Conservation (phyloP, 192 early-diverging fungal species). For the Linnemannia hyalina region DNA sequence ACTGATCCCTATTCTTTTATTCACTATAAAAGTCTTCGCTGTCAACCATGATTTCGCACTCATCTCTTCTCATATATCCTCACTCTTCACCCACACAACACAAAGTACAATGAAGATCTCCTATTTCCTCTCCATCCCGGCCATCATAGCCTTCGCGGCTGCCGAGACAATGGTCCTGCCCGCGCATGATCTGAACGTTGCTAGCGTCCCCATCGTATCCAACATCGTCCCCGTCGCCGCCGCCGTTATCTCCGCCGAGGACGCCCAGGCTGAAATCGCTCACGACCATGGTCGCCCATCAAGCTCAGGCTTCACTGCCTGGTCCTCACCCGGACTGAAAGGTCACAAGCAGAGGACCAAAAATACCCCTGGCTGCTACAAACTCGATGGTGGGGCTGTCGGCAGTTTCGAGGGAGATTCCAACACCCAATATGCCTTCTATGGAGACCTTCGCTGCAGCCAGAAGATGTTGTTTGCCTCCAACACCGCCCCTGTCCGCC, state of each 20-base stretch:
- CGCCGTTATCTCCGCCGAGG: background rate
- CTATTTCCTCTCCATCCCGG: conserved; percentile 17
- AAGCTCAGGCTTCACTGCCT: conserved; percentile 23
- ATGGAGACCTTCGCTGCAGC: conserved; percentile 9
- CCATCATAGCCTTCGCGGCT: conserved; percentile 15
- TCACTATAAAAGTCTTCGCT: background rate
- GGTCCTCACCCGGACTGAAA: conserved; percentile 37
- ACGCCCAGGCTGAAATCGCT: background rate
- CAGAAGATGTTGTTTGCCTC: conserved; percentile 5
- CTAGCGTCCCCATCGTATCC: background rate
- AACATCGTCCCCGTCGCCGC: background rate
- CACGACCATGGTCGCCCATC: background rate
- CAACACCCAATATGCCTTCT: conserved; percentile 23
- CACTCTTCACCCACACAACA: background rate
- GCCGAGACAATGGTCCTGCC: background rate
- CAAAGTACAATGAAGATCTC: conserved; percentile 16
- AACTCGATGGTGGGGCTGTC: conserved; percentile 39
- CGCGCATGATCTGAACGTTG: background rate
- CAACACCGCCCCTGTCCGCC: conserved; percentile 8
- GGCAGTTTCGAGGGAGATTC: conserved; percentile 28
- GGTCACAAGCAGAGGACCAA: conserved; percentile 32
- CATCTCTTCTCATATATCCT: background rate
- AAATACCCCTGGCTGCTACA: conserved; percentile 32
- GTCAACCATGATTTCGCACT: background rate
- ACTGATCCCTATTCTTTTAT: background rate